Conservation (phyloP, 345 rosid species). For the Lepidium didymum region DNA sequence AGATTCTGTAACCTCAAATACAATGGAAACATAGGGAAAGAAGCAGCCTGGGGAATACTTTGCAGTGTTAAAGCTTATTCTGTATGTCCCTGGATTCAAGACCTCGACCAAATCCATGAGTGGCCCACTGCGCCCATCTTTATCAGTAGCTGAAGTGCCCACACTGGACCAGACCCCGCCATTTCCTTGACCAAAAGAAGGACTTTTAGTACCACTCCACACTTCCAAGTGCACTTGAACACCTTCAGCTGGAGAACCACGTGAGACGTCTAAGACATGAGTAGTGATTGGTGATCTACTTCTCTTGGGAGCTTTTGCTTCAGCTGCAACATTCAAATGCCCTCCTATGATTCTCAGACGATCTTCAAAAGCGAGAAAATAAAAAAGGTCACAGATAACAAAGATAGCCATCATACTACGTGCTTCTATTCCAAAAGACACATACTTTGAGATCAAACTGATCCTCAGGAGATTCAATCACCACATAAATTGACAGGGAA, state of each 20-base stretch:
- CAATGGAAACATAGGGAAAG: conserved; percentile 75
- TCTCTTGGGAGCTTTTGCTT: conserved; percentile 39
- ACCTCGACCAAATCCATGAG: conserved; percentile 60
- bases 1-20: conserved; percentile 60
- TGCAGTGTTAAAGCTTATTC: conserved; percentile 78
- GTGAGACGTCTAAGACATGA: conserved; percentile 84
- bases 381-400: background rate
- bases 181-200: conserved; percentile 37
- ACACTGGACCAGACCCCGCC: conserved; percentile 42
- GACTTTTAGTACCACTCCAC: conserved; percentile 49
- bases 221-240: conserved; percentile 64
- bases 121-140: conserved; percentile 79
- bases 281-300: conserved; percentile 85
- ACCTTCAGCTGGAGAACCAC: conserved; percentile 75
- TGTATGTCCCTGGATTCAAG: conserved; percentile 67
- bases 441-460: background rate
- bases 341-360: conserved; percentile 65
- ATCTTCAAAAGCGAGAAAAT: conserved; percentile 44
- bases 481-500: background rate
- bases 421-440: background rate
- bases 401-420: background rate
- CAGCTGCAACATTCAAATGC: conserved; percentile 47
- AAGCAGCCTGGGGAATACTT: conserved; percentile 66
- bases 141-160: conserved; percentile 68
- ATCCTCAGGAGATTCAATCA: background rate